phyloP scores from a whole-genome alignment of 192 early-diverging fungal species.

The Phycomyces nitens region DNA sequence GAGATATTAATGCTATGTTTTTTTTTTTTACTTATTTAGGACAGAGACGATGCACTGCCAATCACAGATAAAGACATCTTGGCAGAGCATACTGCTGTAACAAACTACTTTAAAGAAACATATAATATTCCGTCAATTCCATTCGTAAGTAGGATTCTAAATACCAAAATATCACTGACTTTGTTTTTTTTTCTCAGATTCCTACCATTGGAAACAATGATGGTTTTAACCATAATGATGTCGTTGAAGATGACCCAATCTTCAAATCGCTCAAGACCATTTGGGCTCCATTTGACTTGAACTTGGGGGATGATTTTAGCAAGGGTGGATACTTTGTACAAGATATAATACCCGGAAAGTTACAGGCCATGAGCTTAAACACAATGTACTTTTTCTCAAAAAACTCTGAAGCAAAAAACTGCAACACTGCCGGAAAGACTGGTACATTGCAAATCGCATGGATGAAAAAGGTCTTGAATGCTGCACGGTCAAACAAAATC shows the following conservation, averaged over 20 bases:
- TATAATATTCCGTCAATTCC: constrained; percentile 13
- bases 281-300: constrained; percentile 36
- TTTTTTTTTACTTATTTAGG: constrained; percentile 4
- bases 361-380: constrained; percentile 27
- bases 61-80: constrained; percentile 8
- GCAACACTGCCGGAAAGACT: constrained; percentile 13
- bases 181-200: constrained; percentile 16
- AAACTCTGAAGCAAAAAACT: constrained; percentile 28
- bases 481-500: constrained; percentile 5
- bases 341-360: constrained; percentile 22
- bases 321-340: constrained; percentile 35
- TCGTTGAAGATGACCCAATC: constrained; percentile 9
- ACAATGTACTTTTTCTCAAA: constrained; percentile 32
- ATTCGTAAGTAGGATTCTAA: constrained; percentile 10
- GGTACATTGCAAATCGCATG: constrained; percentile 33
- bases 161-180: not conserved
- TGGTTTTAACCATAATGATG: constrained; percentile 27
- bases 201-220: constrained; percentile 43
- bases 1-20: no score
- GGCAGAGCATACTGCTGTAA: constrained; percentile 13
- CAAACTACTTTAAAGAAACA: constrained; percentile 9
- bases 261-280: constrained; percentile 17
- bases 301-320: constrained; percentile 26
- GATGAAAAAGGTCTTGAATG: constrained; percentile 20
- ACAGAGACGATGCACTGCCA: constrained; percentile 18